Evolutionary conservation across 768 basidiomycete species (phyloP), one percentile per base, ranked within the genome.

Genomic region (Kwoniella shandongensis): DNA sequence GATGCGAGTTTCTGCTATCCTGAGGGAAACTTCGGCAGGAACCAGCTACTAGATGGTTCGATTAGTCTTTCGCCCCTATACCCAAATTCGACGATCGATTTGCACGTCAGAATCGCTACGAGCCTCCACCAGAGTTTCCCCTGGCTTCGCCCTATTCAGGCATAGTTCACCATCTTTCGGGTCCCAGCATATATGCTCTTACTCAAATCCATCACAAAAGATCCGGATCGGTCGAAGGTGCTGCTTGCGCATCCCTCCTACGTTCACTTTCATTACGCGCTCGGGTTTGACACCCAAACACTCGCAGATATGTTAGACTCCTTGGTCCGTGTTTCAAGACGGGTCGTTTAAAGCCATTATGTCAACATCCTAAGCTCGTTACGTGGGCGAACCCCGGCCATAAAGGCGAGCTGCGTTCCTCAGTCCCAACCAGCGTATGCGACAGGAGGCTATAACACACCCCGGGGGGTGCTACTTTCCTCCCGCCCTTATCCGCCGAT

Each of bases 51-150:
- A 87, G 82, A 88, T 86, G 86, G 86, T 88, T 68, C 86, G 86
- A 89, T 88, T 88, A 86, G 87, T 88, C 88, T 88, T 89, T 88
- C 85, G 85, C 87, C 88, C 87, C 87, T 88, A 88, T 88, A 88
- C 87, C 86, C 87, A 88, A 87, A 86, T 88, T 87, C 81, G 85
- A 88, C 87, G 85, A 88, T 88, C 85, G 86, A 88, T 88, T 88
- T 89, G 88, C 88, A 88, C 85, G 85, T 88, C 88, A 89, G 88
- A 88, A 89, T 86, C 84, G 86, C 88, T 89, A 86, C 85, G 84
- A 87, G 85, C 87, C 86, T 88, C 87, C 87, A 88, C 86, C 87
- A 88, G 87, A 87, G 88, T 89, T 88, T 88, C 86, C 88, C 86
- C 87, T 88, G 88, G 86, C 87, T 88, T 87, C 85, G 82, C 86